These are phyloP conservation scores for Hygrocybe punicea DNA, from an alignment of 768 basidiomycete genomes.

Conservation along the genomic window DNA sequence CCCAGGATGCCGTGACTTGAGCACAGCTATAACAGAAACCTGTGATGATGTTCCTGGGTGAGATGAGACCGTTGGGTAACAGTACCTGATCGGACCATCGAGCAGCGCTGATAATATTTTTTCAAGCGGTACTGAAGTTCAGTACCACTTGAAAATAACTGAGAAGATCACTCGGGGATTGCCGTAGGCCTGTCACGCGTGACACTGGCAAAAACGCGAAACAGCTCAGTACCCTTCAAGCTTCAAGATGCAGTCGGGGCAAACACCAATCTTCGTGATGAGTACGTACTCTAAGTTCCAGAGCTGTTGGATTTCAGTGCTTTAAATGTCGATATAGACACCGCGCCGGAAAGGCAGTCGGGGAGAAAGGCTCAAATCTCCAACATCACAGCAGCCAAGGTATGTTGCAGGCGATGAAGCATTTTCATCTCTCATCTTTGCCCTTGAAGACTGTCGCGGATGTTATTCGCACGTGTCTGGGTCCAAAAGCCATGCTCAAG, in stretches of 20 bases:
- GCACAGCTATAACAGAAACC: too few species aligned
- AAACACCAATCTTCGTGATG: constrained; percentile 83
- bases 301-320: neutral
- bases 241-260: constrained; percentile 33
- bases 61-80: too few species aligned
- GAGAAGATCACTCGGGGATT: too few species aligned
- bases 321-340: constrained; percentile 50
- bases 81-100: too few species aligned
- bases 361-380: constrained; percentile 95
- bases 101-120: too few species aligned
- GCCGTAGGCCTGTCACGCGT: too few species aligned
- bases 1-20: too few species aligned
- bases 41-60: too few species aligned
- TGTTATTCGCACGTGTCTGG: constrained; percentile 95
- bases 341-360: constrained; percentile 89
- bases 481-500: constrained; percentile 97
- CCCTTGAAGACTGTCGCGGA: constrained; percentile 83
- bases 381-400: constrained; percentile 97
- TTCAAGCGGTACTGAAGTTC: too few species aligned
- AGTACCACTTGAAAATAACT: too few species aligned
- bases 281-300: constrained; percentile 42
- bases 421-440: constrained; percentile 6
- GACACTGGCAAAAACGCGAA: too few species aligned
- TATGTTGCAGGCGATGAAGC: constrained; percentile 30
- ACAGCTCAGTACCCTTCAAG: too few species aligned